Base-by-base conservation (phyloP, 2,329 filamentous ascomycete species). In the Pyrenophora graminea region DNA sequence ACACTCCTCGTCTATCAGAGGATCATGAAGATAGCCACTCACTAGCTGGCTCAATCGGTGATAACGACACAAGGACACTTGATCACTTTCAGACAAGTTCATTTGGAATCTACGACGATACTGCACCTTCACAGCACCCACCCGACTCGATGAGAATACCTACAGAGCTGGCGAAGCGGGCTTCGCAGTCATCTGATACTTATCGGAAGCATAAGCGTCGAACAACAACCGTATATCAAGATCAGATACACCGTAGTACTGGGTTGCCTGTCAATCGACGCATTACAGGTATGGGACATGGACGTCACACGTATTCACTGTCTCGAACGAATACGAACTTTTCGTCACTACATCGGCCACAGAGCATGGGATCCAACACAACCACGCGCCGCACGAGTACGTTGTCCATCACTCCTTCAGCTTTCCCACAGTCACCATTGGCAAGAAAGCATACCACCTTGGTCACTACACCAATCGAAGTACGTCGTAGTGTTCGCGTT, bases 131-230 rank as follows among this genome's bases (percentile, higher is more conserved):
- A 27, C 72, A 76, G 51, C 71, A 66, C 18, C 74, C 75, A 6
- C 70, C 74, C 45, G 72, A 76, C 42, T 77, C 75, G 46, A 77
- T 77, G 67, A 76, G 72, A 13, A 68, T 76, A 12, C 68, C 75
- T 4, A 72, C 74, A 13, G 72, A 75, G 45, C 67, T 77, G 32
- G 69, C 72, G 8, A 62, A 65, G 51, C 61, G 70, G 31, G 54
- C 63, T 2, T 76, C 75, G 1, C 67, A 68, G 30, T 58, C 64
- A 10, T 69, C 67, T 13, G 39, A 52, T 64, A 67, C 38, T 47
- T 63, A 48, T 60, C 70, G 59, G 46, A 68, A 59, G 56, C 65
- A 42, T 53, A 71, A 50, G 53, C 58, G 51, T 41, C 62, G 48
- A 37, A 64, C 62, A 21, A 65, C 56, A 6, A 59, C 59, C 13